These are phyloP conservation scores for Mucuna pruriens DNA, from an alignment of 306 rosid genomes.

Conservation along the genomic window DNA sequence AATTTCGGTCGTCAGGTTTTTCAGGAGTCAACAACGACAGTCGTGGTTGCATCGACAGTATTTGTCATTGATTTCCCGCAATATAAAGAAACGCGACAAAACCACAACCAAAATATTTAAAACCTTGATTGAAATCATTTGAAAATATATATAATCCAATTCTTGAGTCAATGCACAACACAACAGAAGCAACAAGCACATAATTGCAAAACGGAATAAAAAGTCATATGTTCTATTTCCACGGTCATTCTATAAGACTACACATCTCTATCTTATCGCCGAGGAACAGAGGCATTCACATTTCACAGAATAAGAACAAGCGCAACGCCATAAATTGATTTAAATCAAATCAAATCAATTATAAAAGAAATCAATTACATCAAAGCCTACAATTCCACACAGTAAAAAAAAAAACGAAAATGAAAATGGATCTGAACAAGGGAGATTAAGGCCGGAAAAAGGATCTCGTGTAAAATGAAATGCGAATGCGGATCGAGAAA, in stretches of 20 bases:
- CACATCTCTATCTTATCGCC: not conserved
- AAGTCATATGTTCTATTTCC: not conserved
- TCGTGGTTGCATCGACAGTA: not conserved
- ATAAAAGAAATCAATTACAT: not conserved
- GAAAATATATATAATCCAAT: not conserved
- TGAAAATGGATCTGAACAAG: constrained; percentile 28
- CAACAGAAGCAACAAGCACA: constrained; percentile 4
- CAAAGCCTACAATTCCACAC: not conserved
- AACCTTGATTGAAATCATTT: not conserved
- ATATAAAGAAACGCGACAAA: not conserved
- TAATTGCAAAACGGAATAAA: not conserved
- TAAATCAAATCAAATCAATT: not conserved
- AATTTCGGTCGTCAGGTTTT: not conserved
- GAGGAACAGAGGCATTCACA: not conserved
- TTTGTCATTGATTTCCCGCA: not conserved
- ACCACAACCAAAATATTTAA: not conserved
- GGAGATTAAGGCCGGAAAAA: not conserved
- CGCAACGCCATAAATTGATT: not conserved
- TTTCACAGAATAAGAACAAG: not conserved
- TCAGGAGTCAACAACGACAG: not conserved
- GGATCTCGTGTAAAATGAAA: not conserved
- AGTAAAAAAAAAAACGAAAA: not conserved
- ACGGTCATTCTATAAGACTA: not conserved
- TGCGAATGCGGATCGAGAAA: constrained; percentile 31
- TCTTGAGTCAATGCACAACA: not conserved